Conservation (phyloP, 2,329 filamentous ascomycete species). For the Venturia effusa region DNA sequence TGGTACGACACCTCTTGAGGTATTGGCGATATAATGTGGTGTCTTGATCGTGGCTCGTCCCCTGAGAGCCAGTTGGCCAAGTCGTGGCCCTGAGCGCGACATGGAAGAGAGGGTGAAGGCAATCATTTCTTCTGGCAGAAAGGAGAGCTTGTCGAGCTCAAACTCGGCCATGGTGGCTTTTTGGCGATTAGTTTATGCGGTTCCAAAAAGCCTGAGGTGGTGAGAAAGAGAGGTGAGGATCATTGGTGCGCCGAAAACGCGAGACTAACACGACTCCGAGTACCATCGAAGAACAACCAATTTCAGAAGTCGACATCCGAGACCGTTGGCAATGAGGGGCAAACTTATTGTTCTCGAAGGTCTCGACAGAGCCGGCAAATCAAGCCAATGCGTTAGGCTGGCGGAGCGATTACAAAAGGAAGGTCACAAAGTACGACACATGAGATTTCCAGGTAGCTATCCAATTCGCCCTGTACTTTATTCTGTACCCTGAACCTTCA, state of each 20-base stretch:
- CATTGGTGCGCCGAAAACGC: background rate
- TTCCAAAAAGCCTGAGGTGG: background rate
- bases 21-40: constrained; percentile 68
- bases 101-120: constrained; percentile 32
- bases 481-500: background rate
- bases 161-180: background rate
- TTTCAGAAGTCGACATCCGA: no score
- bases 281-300: no score
- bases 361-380: constrained; percentile 83
- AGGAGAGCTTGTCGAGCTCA: background rate
- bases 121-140: constrained; percentile 26
- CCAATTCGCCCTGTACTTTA: background rate
- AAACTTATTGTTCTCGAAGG: constrained; percentile 79
- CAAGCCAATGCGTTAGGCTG: constrained; percentile 71
- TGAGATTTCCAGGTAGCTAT: constrained; percentile 50
- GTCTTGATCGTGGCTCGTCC: constrained; percentile 54
- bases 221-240: background rate
- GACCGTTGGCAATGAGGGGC: constrained; percentile 37
- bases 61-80: constrained; percentile 55
- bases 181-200: background rate
- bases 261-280: background rate
- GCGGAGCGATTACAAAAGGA: constrained; percentile 39
- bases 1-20: constrained; percentile 74
- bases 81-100: constrained; percentile 41
- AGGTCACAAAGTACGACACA: constrained; percentile 44